Percentiles rank a stretch among this genome's conserved stretches.
These are phyloP conservation scores for Coemansia sp. DNA, from an alignment of 192 early-diverging fungal genomes.

Conservation along the genomic window DNA sequence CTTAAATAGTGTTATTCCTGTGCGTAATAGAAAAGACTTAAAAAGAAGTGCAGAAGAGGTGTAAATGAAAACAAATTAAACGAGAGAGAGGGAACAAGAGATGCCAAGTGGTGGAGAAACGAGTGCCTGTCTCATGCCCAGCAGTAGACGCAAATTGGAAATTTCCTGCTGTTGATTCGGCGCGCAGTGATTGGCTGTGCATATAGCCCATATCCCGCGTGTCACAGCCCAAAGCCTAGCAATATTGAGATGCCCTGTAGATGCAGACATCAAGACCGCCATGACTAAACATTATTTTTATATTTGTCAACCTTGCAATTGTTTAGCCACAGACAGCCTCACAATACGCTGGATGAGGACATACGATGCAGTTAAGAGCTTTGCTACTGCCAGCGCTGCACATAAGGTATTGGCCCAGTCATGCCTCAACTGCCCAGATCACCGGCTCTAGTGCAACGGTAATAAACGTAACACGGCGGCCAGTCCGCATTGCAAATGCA, in stretches of 20 bases:
- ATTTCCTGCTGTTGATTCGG: constrained; percentile 29
- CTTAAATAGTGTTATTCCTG: constrained; percentile 4
- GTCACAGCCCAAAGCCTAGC: not conserved
- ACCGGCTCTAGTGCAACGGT: no score
- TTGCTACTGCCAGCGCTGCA: no score
- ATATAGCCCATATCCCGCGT: constrained; percentile 19
- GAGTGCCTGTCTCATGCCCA: constrained; percentile 6
- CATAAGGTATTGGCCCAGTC: no score
- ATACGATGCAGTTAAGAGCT: no score
- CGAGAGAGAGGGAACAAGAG: not conserved
- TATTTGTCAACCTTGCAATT: no score
- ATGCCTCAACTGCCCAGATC: no score
- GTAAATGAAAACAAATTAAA: constrained; percentile 8
- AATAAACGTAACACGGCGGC: no score
- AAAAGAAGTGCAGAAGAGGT: not conserved
- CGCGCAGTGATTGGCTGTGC: constrained; percentile 39
- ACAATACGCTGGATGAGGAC: no score
- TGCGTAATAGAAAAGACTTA: constrained; percentile 3
- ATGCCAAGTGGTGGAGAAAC: constrained; percentile 2
- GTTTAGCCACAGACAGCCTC: no score
- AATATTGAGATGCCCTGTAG: not conserved
- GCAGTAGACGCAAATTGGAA: constrained; percentile 3
- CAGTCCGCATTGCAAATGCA: no score
- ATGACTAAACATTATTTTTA: no score
- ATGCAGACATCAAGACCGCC: no score